Base-by-base conservation (phyloP, 768 basidiomycete species). In the Kwoniella botswanensis region DNA sequence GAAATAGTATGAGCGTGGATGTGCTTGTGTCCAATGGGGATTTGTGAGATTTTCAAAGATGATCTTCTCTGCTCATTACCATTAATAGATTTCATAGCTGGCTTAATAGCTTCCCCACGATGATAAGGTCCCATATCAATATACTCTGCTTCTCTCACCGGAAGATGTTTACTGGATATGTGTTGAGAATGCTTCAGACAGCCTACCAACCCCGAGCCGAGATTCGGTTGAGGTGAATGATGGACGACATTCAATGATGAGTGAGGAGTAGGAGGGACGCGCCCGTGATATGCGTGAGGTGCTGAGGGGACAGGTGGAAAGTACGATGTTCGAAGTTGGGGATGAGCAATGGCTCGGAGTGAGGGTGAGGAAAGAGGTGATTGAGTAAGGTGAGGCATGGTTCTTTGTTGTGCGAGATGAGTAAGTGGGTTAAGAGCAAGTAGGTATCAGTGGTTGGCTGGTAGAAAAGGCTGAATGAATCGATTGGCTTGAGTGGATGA, bases 311-410 rank as follows among this genome's bases (percentile, higher is more conserved):
- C 61, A 24, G 71, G 54, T 1, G 71, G 71, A 54, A 71, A 71
- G 46, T 71, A 71, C 12, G 67, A 63, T 35, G 66, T 24, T 46
- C 42, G 56, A 9, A 64, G n/a, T 43, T 65, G 66, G 1, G 67
- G 46, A 35, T 72, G 71, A 2, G 71, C 67, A 18, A 72, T 64
- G 18, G 67, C 26, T 65, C 71, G 61, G 15, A 72, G 24, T 1
- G 67, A 64, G 22, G 71, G 71, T 11, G 71, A 72, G 2, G 71
- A 64, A 22, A 72, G n/a, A 2, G 71, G 71, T 9, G 71, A 72
- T 44, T 63, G 44, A 21, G 68, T 70, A 17, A 70, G 15, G 18
- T 42, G 62, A 17, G 68, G 68, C 68, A 70, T 70, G 17, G 65
- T 66, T 35, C 21, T 26, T 26, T 26, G 58, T 41, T 57, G 21